Evolutionary conservation across 2,329 filamentous ascomycete species (phyloP).

Genomic region (Hortaea sp.): DNA sequence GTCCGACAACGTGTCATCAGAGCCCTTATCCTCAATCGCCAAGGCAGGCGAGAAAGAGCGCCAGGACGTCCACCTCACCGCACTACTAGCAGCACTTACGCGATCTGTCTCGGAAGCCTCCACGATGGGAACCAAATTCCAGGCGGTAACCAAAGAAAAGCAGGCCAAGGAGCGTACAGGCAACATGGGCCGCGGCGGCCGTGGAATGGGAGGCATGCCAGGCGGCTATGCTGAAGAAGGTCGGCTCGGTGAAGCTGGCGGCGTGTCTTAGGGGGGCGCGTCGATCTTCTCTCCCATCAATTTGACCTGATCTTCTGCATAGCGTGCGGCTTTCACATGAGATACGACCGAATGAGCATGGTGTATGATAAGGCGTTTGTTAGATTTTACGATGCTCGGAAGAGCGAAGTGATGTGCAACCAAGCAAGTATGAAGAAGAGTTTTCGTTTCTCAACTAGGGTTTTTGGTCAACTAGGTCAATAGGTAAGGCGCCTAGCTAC

Average conservation of each 20-base stretch:
- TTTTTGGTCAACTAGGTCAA: too few relatives aligned
- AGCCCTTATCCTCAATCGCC: constrained; percentile 31
- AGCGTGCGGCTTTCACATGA: neutral
- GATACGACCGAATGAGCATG: too few relatives aligned
- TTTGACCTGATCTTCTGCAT: neutral
- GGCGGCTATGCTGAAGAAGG: constrained; percentile 8
- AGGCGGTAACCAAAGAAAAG: constrained; percentile 32
- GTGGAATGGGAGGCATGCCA: neutral
- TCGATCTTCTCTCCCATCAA: neutral
- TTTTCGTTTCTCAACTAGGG: too few relatives aligned
- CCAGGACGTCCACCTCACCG: constrained; percentile 74
- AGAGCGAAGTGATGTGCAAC: too few relatives aligned
- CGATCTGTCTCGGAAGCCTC: constrained; percentile 61
- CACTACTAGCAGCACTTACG: constrained; percentile 65
- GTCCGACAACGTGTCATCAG: constrained; percentile 33
- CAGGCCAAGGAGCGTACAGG: constrained; percentile 21
- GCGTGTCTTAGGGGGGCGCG: constrained; percentile 6
- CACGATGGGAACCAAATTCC: constrained; percentile 65
- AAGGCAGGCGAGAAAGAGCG: constrained; percentile 55
- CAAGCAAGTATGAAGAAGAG: too few relatives aligned
- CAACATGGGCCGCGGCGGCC: constrained; percentile 1
- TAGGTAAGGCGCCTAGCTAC: too few relatives aligned
- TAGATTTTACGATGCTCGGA: too few relatives aligned
- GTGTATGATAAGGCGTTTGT: too few relatives aligned
- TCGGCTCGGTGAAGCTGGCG: constrained; percentile 10